Evolutionary conservation across 345 rosid genomes (phyloP).

Genomic region (Reutealis trisperma): DNA sequence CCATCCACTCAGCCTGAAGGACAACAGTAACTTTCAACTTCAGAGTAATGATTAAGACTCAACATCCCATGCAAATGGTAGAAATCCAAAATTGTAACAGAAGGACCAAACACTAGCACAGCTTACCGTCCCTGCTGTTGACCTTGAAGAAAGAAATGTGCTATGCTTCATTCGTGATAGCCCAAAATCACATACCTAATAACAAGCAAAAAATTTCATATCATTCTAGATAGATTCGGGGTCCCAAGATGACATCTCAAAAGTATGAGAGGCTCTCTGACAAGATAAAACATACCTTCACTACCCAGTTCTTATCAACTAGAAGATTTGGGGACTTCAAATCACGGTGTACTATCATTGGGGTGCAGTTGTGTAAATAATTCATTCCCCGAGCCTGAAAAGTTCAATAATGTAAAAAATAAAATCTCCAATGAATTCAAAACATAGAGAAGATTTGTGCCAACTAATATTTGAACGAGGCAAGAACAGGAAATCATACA

Average conservation of each 20-base stretch:
- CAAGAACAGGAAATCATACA: slow-evolving; percentile 47
- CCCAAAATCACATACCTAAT: slow-evolving; percentile 91
- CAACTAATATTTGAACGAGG: slow-evolving; percentile 4
- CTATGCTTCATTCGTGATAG: slow-evolving; percentile 89
- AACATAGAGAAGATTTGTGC: slow-evolving; percentile 11
- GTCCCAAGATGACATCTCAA: neutral
- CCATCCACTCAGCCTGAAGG: slow-evolving; percentile 98
- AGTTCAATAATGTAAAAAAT: slow-evolving; percentile 26
- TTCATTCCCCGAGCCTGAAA: slow-evolving; percentile 97
- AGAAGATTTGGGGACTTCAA: slow-evolving; percentile 93
- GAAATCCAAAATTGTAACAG: neutral
- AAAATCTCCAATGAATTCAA: slow-evolving; percentile 19
- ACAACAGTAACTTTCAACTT: slow-evolving; percentile 2
- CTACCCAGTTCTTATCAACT: slow-evolving; percentile 95
- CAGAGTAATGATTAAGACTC: neutral
- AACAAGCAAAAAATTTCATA: slow-evolving; percentile 18
- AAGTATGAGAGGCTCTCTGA: neutral
- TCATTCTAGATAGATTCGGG: neutral
- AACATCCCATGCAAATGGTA: neutral
- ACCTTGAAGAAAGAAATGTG: slow-evolving; percentile 89
- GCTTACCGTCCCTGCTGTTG: slow-evolving; percentile 96
- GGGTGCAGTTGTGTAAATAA: slow-evolving; percentile 87
- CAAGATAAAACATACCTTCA: slow-evolving; percentile 54
- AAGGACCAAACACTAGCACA: neutral
- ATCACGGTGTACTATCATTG: slow-evolving; percentile 88